phyloP scores from a whole-genome alignment of 805 yeast species.

The Nakazawaea ambrosiae region DNA sequence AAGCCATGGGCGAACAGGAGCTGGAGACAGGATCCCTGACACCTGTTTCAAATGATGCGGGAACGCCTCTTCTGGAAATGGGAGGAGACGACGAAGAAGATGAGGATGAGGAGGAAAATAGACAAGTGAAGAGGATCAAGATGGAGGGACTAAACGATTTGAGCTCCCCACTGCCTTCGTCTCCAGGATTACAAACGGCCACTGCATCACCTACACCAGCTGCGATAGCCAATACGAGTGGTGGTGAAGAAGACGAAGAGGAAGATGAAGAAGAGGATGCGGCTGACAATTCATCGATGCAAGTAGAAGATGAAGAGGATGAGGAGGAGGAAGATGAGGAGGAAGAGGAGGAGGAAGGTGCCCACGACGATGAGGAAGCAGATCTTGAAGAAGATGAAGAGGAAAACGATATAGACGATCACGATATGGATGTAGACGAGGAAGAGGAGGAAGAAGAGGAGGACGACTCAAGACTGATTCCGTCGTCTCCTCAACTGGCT shows the following conservation, averaged over 20 bases:
- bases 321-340: conserved; percentile 2
- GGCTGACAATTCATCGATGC: no score
- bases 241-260: conserved; percentile 4
- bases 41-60: not conserved
- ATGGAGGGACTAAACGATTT: not conserved
- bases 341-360: conserved; percentile 10
- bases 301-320: conserved; percentile 2
- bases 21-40: not conserved
- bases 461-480: conserved; percentile 4
- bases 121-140: conserved; percentile 6
- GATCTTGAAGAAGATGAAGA: conserved; percentile 1
- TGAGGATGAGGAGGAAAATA: not conserved
- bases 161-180: not conserved
- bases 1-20: not conserved
- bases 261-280: conserved; percentile 5
- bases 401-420: conserved; percentile 9
- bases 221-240: not conserved
- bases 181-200: not conserved
- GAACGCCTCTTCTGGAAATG: no score
- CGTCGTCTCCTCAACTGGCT: not conserved
- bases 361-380: conserved; percentile 1
- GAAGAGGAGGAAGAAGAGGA: conserved; percentile 10
- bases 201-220: conserved; percentile 1
- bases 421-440: conserved; percentile 4
- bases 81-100: not conserved